Evolutionary conservation across 179 eudicot species (phyloP).

Genomic region (Drosera spatulata): DNA sequence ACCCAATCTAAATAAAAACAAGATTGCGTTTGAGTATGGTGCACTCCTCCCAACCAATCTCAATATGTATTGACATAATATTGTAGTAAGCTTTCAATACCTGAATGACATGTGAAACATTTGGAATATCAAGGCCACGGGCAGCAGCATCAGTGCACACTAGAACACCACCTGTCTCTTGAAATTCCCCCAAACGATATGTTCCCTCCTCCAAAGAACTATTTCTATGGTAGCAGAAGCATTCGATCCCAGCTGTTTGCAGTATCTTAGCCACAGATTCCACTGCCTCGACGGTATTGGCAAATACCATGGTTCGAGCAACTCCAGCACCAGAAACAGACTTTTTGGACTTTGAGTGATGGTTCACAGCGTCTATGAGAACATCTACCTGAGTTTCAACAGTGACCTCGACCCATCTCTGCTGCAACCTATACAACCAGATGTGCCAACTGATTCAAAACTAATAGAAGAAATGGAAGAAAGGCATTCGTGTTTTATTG

Average conservation of each 20-base stretch:
- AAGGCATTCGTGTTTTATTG: not conserved
- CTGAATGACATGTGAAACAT: conserved; percentile 51
- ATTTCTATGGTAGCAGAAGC: conserved; percentile 74
- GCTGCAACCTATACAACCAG: conserved; percentile 51
- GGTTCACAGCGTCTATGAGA: too few species aligned
- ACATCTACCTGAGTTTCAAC: too few species aligned
- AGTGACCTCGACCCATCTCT: conserved; percentile 58
- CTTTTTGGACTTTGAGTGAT: too few species aligned
- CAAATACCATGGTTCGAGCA: too few species aligned
- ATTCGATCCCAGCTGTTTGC: conserved; percentile 49
- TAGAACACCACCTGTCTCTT: conserved; percentile 68
- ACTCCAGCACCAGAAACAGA: too few species aligned
- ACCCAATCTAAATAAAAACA: too few species aligned
- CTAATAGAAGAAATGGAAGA: not conserved
- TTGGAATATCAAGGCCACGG: conserved; percentile 48
- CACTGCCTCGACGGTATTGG: conserved; percentile 33
- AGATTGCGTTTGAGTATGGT: too few species aligned
- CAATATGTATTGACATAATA: too few species aligned
- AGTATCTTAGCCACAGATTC: conserved; percentile 73
- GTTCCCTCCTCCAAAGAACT: conserved; percentile 66
- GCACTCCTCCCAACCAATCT: too few species aligned
- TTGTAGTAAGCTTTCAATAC: conserved; percentile 8
- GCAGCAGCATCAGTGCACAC: conserved; percentile 61
- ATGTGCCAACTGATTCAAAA: not conserved
- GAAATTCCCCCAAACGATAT: conserved; percentile 53